phyloP scores from a whole-genome alignment of 495 filamentous ascomycete genomes.

The Penicillium roqueforti region DNA sequence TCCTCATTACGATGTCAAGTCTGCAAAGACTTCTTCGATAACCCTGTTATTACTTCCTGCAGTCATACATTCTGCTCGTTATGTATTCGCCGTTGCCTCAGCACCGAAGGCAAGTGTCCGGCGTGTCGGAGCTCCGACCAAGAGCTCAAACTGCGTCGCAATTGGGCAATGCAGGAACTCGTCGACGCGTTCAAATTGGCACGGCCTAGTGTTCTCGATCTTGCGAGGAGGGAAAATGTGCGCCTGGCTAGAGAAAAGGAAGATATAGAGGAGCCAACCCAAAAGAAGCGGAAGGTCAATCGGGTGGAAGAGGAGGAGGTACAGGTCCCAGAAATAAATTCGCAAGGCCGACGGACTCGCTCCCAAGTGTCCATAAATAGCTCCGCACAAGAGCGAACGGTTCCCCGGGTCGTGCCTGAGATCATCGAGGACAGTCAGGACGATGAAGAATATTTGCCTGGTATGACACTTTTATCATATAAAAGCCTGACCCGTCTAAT shows the following conservation, averaged over 20 bases:
- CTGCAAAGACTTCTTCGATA: conserved; percentile 94
- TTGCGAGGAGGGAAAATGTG: conserved; percentile 47
- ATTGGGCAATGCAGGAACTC: conserved; percentile 77
- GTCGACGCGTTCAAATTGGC: conserved; percentile 72
- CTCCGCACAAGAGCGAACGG: not conserved
- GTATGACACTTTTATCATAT: conserved; percentile 6
- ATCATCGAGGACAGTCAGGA: conserved; percentile 40
- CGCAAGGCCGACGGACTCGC: conserved; percentile 39
- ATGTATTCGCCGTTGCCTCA: conserved; percentile 83
- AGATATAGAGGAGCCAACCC: conserved; percentile 19
- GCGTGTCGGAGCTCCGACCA: conserved; percentile 73
- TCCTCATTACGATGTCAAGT: conserved; percentile 88
- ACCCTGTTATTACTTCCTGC: conserved; percentile 91
- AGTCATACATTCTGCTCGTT: conserved; percentile 95
- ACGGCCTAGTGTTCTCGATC: conserved; percentile 55
- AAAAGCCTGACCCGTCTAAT: conserved; percentile 27
- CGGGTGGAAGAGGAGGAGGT: conserved; percentile 23
- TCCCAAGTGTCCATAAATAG: conserved; percentile 17
- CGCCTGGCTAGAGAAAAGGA: conserved; percentile 17
- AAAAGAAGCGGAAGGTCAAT: conserved; percentile 44
- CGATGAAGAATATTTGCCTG: conserved; percentile 29
- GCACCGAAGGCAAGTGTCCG: conserved; percentile 79
- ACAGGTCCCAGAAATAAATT: conserved; percentile 7
- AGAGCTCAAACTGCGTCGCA: conserved; percentile 76
- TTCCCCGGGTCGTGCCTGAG: conserved; percentile 9